Evolutionary conservation across 345 rosid genomes (phyloP), one percentile per base, ranked within the genome.

Genomic region (Excoecaria cochinchinensis): DNA sequence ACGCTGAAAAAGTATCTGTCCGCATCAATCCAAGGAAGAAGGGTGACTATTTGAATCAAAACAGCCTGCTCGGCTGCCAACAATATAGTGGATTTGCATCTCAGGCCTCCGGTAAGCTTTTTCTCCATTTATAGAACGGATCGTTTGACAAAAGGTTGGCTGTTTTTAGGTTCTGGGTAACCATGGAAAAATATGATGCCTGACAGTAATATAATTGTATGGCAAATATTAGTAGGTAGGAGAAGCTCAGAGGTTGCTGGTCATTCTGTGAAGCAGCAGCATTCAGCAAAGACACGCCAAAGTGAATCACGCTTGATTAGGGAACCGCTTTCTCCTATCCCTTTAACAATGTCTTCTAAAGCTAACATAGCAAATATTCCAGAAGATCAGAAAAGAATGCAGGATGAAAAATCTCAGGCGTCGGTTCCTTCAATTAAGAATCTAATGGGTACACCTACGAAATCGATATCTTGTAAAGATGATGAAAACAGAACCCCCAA

Each of bases 261-360:
- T 72, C 90, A 67, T 76, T 12, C 79, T 17, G 72, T 66, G 44
- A 75, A 86, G 81, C 86, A 82, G 80, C 83, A 79, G 9, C 21
- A 80, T 19, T 62, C 73, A 24, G 84, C 84, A 10, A 86, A 80
- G 74, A 63, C 77, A 13, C 62, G 51, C 9, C 74, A 64, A 81
- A 74, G 68, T 13, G 83, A 70, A 67, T 67, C 90, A 21, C 75
- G 78, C 17, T 42, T 76, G 73, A 66, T 67, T 19, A 82, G 94
- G 57, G 86, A 87, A 66, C 90, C 94, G 0, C 90, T 91, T 48
- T 88, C 94, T 66, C 90, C 94, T 6, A 79, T 91, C 64, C 73
- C 90, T 66, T 73, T 74, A 42, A 67, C 81, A 10, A 52, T 75
- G 46, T 78, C 84, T 31, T 84, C 85, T 0, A 75, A 71, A 46